Conservation (phyloP, 179 eudicot genomes). For the Kewa caespitosa region DNA sequence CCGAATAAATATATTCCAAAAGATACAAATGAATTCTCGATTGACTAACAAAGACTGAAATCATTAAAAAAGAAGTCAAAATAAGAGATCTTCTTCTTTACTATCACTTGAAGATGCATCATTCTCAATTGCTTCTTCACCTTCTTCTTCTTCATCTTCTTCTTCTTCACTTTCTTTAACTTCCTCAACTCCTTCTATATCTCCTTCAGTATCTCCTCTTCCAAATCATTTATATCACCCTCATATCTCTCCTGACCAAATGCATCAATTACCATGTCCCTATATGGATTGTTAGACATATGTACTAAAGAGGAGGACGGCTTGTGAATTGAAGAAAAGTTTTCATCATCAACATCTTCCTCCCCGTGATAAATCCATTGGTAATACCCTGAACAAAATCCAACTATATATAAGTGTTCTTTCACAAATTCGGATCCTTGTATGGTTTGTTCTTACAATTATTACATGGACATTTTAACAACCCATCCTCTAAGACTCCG, state of each 20-base stretch:
- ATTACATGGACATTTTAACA: background rate
- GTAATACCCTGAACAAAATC: background rate
- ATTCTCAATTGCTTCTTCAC: too few species aligned
- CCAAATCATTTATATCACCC: background rate
- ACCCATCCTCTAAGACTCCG: background rate
- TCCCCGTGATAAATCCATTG: background rate
- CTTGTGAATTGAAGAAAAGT: background rate
- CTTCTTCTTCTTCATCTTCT: too few species aligned
- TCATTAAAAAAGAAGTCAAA: too few species aligned
- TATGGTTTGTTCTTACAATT: background rate
- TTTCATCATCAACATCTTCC: background rate
- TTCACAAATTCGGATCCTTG: background rate
- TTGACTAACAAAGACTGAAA: too few species aligned
- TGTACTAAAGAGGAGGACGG: too few species aligned
- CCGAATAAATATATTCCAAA: too few species aligned
- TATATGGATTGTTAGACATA: background rate
- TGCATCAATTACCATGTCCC: background rate
- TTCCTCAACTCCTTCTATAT: background rate
- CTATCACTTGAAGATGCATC: too few species aligned
- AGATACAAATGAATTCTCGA: too few species aligned
- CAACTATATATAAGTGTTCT: background rate
- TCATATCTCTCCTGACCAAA: background rate
- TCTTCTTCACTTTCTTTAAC: too few species aligned
- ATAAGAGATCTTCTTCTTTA: too few species aligned
- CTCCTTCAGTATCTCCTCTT: background rate